Base-by-base conservation (phyloP, 2,329 filamentous ascomycete species). In the Mariannaea elegans region DNA sequence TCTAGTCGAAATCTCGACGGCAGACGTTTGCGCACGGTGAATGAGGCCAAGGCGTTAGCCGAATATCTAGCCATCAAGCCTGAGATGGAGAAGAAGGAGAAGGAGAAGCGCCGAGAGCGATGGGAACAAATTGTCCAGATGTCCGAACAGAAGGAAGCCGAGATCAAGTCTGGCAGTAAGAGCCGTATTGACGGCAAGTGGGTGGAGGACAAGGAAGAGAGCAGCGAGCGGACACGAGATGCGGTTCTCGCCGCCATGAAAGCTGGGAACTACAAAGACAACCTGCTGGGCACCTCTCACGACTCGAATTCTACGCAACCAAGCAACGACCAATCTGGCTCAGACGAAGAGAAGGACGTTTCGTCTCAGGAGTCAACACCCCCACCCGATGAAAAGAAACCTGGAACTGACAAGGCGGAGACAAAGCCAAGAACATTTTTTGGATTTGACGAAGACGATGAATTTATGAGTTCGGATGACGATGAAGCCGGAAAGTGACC, bases 31-130 rank as follows among this genome's bases (percentile, higher is more conserved):
- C 89, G 96, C 49, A 98, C 95, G 2, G 92, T 98, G 24, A 94
- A 91, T 34, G 95, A 99, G 75, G 95, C 95, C 31, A 99, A 99
- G 77, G 92, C 93, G 1, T 82, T 99, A 18, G 95, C 96, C 0
- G 94, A 98, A 75, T 98, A 97, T 71, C 84, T 98, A 2, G 93
- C 94, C 2, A 91, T 97, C 67, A 97, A 98, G 75, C 95, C 96
- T 0, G 94, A 97, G 62, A 97, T 99, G 94, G 95, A 97, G 64
- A 89, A 90, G 77, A 92, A 92, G 73, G 93, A 98, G 75, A 94
- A 93, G 72, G 94, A 97, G 73, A 90, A 91, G 77, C 87, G 93
- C 46, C 85, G 91, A 44, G 88, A 91, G 76, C 82, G 94, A 46
- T 97, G 93, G 93, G 89, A 97, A 75, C 87, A 94, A 71, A 90